Conservation (phyloP, 169 alveolate genomes). For the Plasmodium ovale region DNA sequence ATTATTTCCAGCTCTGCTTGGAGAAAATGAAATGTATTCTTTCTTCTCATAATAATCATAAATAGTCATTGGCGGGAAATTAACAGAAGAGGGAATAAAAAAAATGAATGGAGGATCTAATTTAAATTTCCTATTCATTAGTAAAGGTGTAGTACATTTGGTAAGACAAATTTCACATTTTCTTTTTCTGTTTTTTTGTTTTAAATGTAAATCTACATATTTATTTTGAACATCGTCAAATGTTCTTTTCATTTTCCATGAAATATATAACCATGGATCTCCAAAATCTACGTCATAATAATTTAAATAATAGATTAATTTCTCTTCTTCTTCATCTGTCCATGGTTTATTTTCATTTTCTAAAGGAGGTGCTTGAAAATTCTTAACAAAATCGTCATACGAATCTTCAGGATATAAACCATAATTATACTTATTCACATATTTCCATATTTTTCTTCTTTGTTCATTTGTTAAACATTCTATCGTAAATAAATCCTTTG, state of each 20-base stretch:
- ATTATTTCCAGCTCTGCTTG: neutral
- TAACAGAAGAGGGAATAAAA: constrained; percentile 85
- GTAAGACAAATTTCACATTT: constrained; percentile 87
- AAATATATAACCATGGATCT: constrained; percentile 91
- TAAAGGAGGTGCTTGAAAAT: constrained; percentile 89
- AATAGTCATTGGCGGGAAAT: constrained; percentile 78
- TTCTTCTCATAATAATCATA: constrained; percentile 53
- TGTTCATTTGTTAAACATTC: constrained; percentile 87
- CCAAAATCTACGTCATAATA: constrained; percentile 89
- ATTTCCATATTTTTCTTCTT: constrained; percentile 83
- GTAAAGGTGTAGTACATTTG: constrained; percentile 83
- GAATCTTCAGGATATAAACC: constrained; percentile 90
- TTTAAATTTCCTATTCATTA: constrained; percentile 88
- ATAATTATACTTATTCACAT: constrained; percentile 87
- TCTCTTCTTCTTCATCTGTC: constrained; percentile 85
- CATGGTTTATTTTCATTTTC: constrained; percentile 88
- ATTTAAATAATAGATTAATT: constrained; percentile 83
- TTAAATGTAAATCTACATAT: constrained; percentile 79
- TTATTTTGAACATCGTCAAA: constrained; percentile 88
- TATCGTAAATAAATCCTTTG: constrained; percentile 83
- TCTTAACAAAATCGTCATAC: constrained; percentile 83
- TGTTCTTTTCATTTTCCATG: constrained; percentile 92
- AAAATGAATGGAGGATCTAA: constrained; percentile 89
- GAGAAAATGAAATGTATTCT: neutral
- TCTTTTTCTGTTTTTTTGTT: constrained; percentile 83